phyloP scores from a whole-genome alignment of 2,329 filamentous ascomycete species.

The Exophiala lecanii-corni region DNA sequence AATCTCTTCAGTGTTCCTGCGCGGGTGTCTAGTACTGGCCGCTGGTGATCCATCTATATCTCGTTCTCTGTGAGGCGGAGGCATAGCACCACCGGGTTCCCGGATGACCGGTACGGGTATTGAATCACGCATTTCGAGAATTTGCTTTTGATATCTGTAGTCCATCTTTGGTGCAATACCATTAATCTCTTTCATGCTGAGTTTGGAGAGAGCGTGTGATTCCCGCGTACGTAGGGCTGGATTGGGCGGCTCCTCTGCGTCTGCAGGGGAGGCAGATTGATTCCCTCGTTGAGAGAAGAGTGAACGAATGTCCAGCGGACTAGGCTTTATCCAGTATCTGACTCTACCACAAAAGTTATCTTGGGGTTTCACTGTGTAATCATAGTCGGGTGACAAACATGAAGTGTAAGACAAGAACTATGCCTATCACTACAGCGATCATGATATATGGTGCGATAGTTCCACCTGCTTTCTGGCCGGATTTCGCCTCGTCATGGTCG shows the following conservation, averaged over 20 bases:
- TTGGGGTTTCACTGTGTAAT: neutral
- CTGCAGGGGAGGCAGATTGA: neutral
- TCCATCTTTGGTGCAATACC: neutral
- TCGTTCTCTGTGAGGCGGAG: neutral
- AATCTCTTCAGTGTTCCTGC: neutral
- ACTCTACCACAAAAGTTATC: constrained; percentile 1
- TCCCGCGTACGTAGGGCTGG: neutral
- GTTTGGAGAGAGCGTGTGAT: neutral
- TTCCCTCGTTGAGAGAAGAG: neutral
- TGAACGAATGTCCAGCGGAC: neutral
- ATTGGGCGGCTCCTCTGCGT: neutral
- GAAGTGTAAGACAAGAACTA: neutral
- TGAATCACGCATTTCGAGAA: constrained; percentile 1
- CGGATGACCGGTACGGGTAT: neutral
- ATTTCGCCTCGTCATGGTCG: neutral
- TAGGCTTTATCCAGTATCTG: constrained; percentile 1
- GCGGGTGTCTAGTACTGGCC: neutral
- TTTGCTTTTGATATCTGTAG: neutral
- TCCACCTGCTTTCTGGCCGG: neutral
- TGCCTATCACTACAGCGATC: neutral
- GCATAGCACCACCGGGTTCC: neutral
- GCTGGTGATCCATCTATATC: neutral
- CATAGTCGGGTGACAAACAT: constrained; percentile 1
- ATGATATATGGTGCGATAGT: constrained; percentile 1
- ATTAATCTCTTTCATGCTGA: constrained; percentile 1